phyloP scores from a whole-genome alignment of 352 stramenopile genomes.

The Peronospora tabacina region DNA sequence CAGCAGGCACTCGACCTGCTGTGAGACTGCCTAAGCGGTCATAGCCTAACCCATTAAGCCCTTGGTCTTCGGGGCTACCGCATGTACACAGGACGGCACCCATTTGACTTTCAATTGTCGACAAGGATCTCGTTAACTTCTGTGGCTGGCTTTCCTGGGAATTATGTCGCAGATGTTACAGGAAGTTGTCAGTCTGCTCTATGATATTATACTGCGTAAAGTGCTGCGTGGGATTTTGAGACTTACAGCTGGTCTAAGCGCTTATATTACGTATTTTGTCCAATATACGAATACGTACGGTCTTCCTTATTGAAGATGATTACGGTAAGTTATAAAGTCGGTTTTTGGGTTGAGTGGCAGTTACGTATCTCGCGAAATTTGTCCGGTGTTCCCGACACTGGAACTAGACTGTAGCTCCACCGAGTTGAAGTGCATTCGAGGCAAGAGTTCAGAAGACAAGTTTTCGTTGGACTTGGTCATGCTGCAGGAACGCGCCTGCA shows the following conservation, averaged over 20 bases:
- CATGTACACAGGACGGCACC: constrained; percentile 48
- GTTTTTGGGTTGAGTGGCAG: background rate
- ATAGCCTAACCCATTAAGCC: constrained; percentile 33
- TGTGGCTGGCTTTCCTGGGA: constrained; percentile 5
- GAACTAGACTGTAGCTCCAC: background rate
- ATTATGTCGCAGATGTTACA: constrained; percentile 1
- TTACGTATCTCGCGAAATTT: background rate
- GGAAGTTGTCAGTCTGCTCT: background rate
- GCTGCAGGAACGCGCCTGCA: constrained; percentile 15
- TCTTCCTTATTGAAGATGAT: background rate
- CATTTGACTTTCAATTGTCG: constrained; percentile 18
- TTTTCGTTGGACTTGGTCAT: constrained; percentile 3
- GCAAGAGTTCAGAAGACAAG: background rate
- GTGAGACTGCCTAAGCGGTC: constrained; percentile 35
- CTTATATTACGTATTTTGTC: no score
- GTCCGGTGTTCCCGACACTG: background rate
- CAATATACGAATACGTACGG: background rate
- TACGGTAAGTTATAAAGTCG: background rate
- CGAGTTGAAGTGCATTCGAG: no score
- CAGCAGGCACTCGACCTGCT: constrained; percentile 20
- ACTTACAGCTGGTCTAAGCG: no score
- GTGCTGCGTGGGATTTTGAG: background rate
- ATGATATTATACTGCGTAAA: background rate
- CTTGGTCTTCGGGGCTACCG: constrained; percentile 34
- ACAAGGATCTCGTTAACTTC: constrained; percentile 23